A percentile compares a stretch with the other conserved stretches of the same genome.
phyloP scores from a whole-genome alignment of 1,284 basidiomycete genomes.

The Cerrena zonata region DNA sequence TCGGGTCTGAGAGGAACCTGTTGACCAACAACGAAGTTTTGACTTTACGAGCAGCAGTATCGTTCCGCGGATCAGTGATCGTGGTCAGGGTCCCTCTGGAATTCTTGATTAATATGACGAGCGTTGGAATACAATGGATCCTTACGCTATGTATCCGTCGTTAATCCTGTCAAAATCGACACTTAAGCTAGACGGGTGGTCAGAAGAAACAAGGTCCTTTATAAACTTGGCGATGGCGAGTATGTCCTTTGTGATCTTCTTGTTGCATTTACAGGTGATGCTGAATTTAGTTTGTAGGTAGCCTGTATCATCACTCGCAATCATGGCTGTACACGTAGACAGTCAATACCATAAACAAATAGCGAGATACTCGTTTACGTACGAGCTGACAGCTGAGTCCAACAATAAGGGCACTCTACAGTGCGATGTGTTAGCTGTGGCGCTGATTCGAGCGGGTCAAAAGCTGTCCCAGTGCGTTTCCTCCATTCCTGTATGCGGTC shows the following conservation, averaged over 20 bases:
- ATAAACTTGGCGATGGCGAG: slow-evolving; percentile 13
- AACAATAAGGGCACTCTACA: slow-evolving; percentile 13
- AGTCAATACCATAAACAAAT: too few relatives aligned
- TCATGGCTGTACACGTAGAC: slow-evolving; percentile 6
- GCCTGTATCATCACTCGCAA: slow-evolving; percentile 6
- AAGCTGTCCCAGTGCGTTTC: slow-evolving; percentile 9
- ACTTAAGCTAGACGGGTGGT: too few relatives aligned
- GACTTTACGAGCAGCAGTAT: background rate
- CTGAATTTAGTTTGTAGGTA: slow-evolving; percentile 13
- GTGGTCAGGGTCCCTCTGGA: background rate
- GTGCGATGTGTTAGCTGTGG: background rate
- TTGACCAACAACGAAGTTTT: background rate
- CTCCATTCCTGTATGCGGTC: slow-evolving; percentile 6
- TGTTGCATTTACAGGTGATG: slow-evolving; percentile 8
- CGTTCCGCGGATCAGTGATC: background rate
- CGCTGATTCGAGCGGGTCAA: slow-evolving; percentile 12
- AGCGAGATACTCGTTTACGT: too few relatives aligned
- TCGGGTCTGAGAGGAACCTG: background rate
- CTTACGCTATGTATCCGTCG: background rate
- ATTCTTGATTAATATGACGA: background rate
- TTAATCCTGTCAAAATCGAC: too few relatives aligned
- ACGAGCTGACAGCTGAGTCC: slow-evolving; percentile 6
- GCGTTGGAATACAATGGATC: too few relatives aligned
- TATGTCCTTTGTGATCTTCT: slow-evolving; percentile 10
- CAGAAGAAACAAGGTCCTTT: slow-evolving; percentile 11